Conservation (phyloP, 202 grass and related monocot genomes). For the Cymbopogon flexuosus region DNA sequence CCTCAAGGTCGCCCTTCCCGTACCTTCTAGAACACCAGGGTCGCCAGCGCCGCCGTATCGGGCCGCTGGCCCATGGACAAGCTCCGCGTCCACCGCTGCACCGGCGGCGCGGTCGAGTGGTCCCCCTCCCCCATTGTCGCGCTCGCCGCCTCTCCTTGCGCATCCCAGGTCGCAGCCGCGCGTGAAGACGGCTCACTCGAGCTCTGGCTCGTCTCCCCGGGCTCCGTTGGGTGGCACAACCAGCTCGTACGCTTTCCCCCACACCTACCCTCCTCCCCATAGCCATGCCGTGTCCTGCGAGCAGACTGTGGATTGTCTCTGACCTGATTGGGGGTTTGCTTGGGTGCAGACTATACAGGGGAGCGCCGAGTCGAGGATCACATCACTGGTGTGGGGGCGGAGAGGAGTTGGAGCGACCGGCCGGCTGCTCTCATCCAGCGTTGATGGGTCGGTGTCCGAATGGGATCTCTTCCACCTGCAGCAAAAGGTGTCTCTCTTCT, state of each 20-base stretch:
- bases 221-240: slow-evolving; percentile 96
- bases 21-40: slow-evolving; percentile 23
- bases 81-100: slow-evolving; percentile 61
- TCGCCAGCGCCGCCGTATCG: slow-evolving; percentile 3
- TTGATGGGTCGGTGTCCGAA: slow-evolving; percentile 74
- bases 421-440: slow-evolving; percentile 79
- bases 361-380: slow-evolving; percentile 46
- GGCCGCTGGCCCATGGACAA: slow-evolving; percentile 54
- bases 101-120: slow-evolving; percentile 57
- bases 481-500: slow-evolving; percentile 50
- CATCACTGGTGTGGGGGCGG: slow-evolving; percentile 73
- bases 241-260: slow-evolving; percentile 55
- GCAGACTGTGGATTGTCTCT: not conserved
- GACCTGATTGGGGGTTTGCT: slow-evolving; percentile 24
- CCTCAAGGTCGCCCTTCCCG: not conserved
- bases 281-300: not conserved
- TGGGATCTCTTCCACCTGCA: slow-evolving; percentile 78
- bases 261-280: not conserved
- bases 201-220: slow-evolving; percentile 94
- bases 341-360: slow-evolving; percentile 80
- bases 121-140: slow-evolving; percentile 63
- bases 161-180: slow-evolving; percentile 70
- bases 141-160: slow-evolving; percentile 62
- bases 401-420: slow-evolving; percentile 25
- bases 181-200: slow-evolving; percentile 66